Base-by-base conservation (phyloP, 2,329 filamentous ascomycete genomes). In the Monosporascus sp. region DNA sequence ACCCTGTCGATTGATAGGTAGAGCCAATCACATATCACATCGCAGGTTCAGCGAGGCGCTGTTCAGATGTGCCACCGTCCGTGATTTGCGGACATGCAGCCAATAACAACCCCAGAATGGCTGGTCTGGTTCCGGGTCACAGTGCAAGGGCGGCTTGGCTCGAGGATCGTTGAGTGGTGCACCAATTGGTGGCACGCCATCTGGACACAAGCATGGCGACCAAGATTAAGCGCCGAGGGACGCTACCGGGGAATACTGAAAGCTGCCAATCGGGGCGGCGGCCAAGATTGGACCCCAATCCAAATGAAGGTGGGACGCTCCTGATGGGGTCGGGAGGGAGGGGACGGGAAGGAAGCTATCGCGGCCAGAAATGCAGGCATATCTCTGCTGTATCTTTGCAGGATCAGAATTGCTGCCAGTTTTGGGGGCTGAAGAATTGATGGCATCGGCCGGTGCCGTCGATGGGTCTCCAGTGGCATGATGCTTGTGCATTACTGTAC, bases 41-140 rank as follows among this genome's bases (percentile, higher is more conserved):
- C 48, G 52, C 51, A 42, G 50, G 50, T 49, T 61, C 51, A 61
- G 65, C 65, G 64, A 65, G 58, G 61, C 66, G 65, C 66, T 59
- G 59, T 54, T 54, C 51, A 56, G 57, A 60, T 55, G 56, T 54
- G 56, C 54, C 52, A 55, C 55, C 54, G 49, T 55, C 51, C 45
- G 52, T 67, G 65, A 67, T 68, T 66, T 57, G 62, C 44, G 22
- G 48, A 36, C 44, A 44, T 27, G 37, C 49, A 55, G 54, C 65
- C 65, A 68, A 68, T 68, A 42, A 55, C 38, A 54, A 18, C 51
- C 49, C 54, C 51, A 24, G 42, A 45, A 55, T 53, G 51, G 53
- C 42, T 54, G 48, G 54, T 51, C 37, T 24, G 42, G 14, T 6
- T 22, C 52, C 53, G 57, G 51, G 48, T 55, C 54, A 54, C 55